Evolutionary conservation across 1,284 basidiomycete species (phyloP), one percentile per base, ranked within the genome.

Genomic region (Sanghuangporus weigelae): DNA sequence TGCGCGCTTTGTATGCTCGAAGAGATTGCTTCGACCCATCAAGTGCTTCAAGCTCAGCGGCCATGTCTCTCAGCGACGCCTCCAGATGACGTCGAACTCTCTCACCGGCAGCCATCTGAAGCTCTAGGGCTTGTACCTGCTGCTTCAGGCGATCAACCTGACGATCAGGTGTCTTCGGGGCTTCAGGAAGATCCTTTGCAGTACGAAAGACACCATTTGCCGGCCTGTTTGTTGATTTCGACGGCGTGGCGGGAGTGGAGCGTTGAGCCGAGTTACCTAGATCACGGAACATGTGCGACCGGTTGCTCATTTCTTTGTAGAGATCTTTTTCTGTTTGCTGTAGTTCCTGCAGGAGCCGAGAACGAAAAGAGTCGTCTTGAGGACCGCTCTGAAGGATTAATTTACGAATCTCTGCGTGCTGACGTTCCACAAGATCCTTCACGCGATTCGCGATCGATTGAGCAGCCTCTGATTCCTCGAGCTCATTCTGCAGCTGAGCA

Each of bases 31-130:
- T 85, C 1, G 86, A 87, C 3, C 85, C 86, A 68, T 89, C 85
- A 63, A 79, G 83, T 59, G 80, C 82, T 68, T 88, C 84, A 50
- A 88, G 74, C 62, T 89, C 86, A n/a, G 79, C 76, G 0, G 83
- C 84, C 70, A 90, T 77, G 44, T 87, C 86, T 7, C 80, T 78
- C 49, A 90, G 73, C 1, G 86, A 84, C 5, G 77, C 76, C 69
- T 90, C 86, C 10, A 90, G 77, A 69, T 90, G 87, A 57, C 82
- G 82, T 39, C 87, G 78, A 60, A 90, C 85, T 16, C 87, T 82
- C 42, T 85, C 84, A 0, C 86, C 87, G 12, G 86, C 84, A 7
- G 81, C 81, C 79, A 89, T 87, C 70, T 85, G 85, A 39, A 89
- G 76, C 70, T 89, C 86, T n/a, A 89, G 77, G 19, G 83, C 78